A percentile compares a stretch with the other conserved stretches of the same genome.
Conservation (phyloP, 1,284 basidiomycete species). For the Sporisorium reilianum region DNA sequence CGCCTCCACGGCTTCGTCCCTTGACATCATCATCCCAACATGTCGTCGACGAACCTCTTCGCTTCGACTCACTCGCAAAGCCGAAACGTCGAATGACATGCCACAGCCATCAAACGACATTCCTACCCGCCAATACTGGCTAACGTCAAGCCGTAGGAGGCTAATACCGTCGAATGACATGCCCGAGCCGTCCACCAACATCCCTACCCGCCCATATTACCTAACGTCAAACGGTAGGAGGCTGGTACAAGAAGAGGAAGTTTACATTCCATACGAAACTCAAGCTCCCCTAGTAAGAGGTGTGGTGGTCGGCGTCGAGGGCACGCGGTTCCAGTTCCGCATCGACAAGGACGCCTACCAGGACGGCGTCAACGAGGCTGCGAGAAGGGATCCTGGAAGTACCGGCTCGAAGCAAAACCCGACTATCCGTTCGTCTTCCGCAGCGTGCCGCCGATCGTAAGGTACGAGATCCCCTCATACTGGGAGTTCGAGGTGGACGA, state of each 20-base stretch:
- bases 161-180: no score
- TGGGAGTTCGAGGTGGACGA: slow-evolving; percentile 3
- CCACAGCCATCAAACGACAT: no score
- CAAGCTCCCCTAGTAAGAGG: not conserved
- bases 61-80: no score
- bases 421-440: not conserved
- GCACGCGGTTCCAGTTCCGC: not conserved
- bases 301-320: slow-evolving; percentile 10
- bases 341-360: slow-evolving; percentile 20
- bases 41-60: not conserved
- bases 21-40: not conserved
- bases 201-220: not conserved
- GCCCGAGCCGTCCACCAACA: not conserved
- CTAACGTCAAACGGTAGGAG: not conserved
- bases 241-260: not conserved
- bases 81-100: no score
- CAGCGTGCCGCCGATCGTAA: not conserved
- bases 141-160: no score
- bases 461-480: not conserved
- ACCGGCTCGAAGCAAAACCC: not conserved
- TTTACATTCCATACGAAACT: not conserved
- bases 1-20: no score
- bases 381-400: not conserved
- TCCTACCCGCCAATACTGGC: no score
- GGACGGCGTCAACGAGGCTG: slow-evolving; percentile 5